Percentiles rank a stretch among this genome's conserved stretches.
These are phyloP conservation scores for Cladorrhinum sp. DNA, from an alignment of 2,329 filamentous ascomycete genomes.

Conservation along the genomic window DNA sequence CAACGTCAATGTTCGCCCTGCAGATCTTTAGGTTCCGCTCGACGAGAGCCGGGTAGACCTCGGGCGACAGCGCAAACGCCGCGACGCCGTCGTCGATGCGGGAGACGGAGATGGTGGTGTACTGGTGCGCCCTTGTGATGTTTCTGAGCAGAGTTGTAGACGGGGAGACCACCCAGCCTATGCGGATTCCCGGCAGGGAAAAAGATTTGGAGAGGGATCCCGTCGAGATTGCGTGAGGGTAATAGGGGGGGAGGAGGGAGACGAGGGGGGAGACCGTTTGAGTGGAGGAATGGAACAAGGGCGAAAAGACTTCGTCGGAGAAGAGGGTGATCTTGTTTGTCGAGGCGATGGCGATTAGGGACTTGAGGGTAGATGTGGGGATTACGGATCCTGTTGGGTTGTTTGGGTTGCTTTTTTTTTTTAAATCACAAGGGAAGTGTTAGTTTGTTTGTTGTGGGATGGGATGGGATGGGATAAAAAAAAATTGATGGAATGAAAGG, in stretches of 20 bases:
- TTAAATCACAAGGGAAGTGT: too few species aligned
- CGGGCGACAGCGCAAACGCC: too few species aligned
- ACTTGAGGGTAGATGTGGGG: constrained; percentile 54
- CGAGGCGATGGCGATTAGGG: constrained; percentile 61
- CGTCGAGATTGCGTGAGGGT: constrained; percentile 66
- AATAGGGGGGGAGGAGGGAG: constrained; percentile 66
- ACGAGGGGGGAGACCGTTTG: constrained; percentile 46
- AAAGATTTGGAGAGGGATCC: constrained; percentile 86
- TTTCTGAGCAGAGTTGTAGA: constrained; percentile 45
- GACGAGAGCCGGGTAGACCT: too few species aligned
- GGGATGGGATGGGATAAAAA: too few species aligned
- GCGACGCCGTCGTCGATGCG: too few species aligned
- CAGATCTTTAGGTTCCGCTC: too few species aligned
- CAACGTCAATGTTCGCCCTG: too few species aligned
- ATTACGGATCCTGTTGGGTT: constrained; percentile 75
- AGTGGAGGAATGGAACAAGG: constrained; percentile 67
- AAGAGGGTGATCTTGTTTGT: constrained; percentile 63
- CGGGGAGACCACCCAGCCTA: constrained; percentile 78
- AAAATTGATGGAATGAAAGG: too few species aligned
- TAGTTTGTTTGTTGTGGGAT: background rate
- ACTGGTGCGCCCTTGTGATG: too few species aligned
- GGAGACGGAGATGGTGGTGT: too few species aligned
- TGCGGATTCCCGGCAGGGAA: constrained; percentile 71
- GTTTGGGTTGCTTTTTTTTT: constrained; percentile 70
- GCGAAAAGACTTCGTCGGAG: constrained; percentile 77